phyloP scores from a whole-genome alignment of 2,329 filamentous ascomycete species.

The Penicillium hordei region DNA sequence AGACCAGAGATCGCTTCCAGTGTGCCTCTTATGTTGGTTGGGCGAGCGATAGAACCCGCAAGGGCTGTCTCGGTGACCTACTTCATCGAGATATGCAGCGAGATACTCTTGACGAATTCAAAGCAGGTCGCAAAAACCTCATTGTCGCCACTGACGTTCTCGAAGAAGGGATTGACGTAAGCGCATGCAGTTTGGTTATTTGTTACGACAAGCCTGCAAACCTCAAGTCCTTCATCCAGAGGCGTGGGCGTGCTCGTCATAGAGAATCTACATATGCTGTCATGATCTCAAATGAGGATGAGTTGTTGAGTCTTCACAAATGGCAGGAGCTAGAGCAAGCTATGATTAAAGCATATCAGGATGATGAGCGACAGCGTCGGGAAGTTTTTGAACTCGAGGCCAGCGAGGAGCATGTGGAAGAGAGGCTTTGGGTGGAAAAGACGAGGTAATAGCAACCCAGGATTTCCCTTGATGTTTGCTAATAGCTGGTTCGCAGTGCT shows the following conservation, averaged over 20 bases:
- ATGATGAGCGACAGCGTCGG: conserved; percentile 57
- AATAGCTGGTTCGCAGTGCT: conserved; percentile 46
- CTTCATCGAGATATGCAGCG: conserved; percentile 50
- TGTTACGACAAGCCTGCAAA: conserved; percentile 64
- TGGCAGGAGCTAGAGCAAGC: conserved; percentile 69
- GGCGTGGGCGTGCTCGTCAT: conserved; percentile 62
- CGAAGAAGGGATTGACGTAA: conserved; percentile 62
- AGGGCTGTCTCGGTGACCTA: conserved; percentile 52
- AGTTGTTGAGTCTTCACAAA: conserved; percentile 40
- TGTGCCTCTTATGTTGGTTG: conserved; percentile 48
- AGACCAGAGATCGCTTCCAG: conserved; percentile 47
- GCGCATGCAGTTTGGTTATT: conserved; percentile 64
- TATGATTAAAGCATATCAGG: conserved; percentile 70
- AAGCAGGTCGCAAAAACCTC: conserved; percentile 54
- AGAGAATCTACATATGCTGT: conserved; percentile 56
- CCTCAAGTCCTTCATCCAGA: conserved; percentile 64
- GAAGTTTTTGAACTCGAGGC: conserved; percentile 53
- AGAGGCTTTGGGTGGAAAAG: conserved; percentile 43
- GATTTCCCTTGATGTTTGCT: not conserved
- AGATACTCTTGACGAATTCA: conserved; percentile 55
- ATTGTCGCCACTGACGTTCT: conserved; percentile 59
- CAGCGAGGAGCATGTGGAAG: conserved; percentile 39
- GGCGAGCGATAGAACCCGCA: conserved; percentile 44
- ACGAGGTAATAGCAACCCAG: conserved; percentile 21
- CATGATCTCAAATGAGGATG: conserved; percentile 45